Conservation (phyloP, 164 flowering plant genomes). For the Warburgia ugandensis region DNA sequence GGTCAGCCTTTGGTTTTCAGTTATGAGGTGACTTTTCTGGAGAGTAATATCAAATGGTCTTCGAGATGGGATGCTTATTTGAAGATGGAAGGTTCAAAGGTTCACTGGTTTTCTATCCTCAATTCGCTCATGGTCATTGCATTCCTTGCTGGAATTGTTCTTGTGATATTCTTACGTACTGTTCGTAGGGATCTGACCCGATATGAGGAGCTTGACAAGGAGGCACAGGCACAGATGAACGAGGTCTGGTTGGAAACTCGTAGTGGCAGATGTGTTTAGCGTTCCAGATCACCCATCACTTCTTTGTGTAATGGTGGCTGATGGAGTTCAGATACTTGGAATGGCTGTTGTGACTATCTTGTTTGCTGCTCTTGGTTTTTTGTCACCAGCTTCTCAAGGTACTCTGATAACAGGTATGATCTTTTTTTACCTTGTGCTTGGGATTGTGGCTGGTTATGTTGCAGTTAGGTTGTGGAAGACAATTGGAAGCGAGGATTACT, state of each 20-base stretch:
- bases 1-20: conserved; percentile 54
- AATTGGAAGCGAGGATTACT: conserved; percentile 41
- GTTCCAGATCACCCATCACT: conserved; percentile 51
- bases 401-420: conserved; percentile 74
- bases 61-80: conserved; percentile 90
- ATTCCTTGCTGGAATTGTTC: conserved; percentile 83
- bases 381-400: conserved; percentile 92
- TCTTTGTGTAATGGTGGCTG: conserved; percentile 71
- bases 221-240: conserved; percentile 88
- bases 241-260: conserved; percentile 96
- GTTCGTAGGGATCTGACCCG: conserved; percentile 71
- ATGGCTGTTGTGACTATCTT: conserved; percentile 77
- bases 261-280: conserved; percentile 81
- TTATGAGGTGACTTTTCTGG: conserved; percentile 63
- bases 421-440: conserved; percentile 68
- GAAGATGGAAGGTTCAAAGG: conserved; percentile 87
- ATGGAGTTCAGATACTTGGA: conserved; percentile 81
- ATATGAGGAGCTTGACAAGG: conserved; percentile 87
- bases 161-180: conserved; percentile 77
- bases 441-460: conserved; percentile 73
- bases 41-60: conserved; percentile 85
- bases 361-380: conserved; percentile 84
- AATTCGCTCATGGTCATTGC: conserved; percentile 86
- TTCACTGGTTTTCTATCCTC: conserved; percentile 84
- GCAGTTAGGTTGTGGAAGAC: conserved; percentile 82